Percentiles rank a stretch among this genome's conserved stretches.
These are phyloP conservation scores for Chenopodium suecicum DNA, from an alignment of 148 eudicot species.

Conservation along the genomic window DNA sequence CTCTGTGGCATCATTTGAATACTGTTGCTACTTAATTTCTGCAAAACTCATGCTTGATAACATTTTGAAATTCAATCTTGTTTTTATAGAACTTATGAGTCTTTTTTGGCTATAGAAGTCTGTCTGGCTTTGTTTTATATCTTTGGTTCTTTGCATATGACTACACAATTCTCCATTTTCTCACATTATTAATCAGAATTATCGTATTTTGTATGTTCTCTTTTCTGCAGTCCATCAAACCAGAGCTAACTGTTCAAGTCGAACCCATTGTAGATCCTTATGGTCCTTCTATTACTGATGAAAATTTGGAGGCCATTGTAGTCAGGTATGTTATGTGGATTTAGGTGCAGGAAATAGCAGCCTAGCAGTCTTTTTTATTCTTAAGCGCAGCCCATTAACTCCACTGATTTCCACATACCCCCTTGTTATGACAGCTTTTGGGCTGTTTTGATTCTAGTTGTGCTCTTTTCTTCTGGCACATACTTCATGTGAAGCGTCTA, in stretches of 20 bases:
- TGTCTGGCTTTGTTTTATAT: too few species aligned
- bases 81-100: background rate
- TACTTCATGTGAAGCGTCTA: too few species aligned
- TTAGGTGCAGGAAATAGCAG: background rate
- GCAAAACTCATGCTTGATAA: background rate
- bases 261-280: conserved; percentile 85
- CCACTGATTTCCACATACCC: background rate
- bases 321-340: conserved; percentile 61
- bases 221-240: conserved; percentile 64
- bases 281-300: conserved; percentile 84
- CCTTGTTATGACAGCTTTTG: background rate
- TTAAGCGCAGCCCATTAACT: too few species aligned
- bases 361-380: too few species aligned
- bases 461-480: too few species aligned
- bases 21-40: background rate
- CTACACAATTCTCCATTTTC: background rate
- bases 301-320: conserved; percentile 85
- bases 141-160: background rate
- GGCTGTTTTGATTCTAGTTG: background rate
- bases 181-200: background rate
- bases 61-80: background rate
- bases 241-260: conserved; percentile 67
- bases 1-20: background rate
- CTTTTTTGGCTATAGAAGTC: background rate
- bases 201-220: background rate